These are phyloP conservation scores for Schizopora paradoxa DNA, from an alignment of 1,284 basidiomycete genomes.

Conservation along the genomic window DNA sequence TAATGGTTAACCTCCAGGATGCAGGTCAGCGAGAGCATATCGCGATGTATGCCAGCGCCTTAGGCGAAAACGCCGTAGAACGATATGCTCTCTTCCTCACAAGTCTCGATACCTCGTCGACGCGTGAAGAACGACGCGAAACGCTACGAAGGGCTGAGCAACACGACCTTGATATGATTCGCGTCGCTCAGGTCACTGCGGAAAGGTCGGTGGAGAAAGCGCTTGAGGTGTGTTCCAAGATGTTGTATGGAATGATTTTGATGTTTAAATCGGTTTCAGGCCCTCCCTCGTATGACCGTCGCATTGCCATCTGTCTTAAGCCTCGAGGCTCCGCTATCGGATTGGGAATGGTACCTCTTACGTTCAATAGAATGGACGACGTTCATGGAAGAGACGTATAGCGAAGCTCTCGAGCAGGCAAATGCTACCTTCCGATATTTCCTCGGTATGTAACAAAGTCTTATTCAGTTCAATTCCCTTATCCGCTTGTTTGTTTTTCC, in stretches of 20 bases:
- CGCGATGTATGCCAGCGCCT: conserved; percentile 87
- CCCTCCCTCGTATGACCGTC: conserved; percentile 47
- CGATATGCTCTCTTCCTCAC: conserved; percentile 91
- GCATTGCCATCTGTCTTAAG: conserved; percentile 58
- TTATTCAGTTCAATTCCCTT: background rate
- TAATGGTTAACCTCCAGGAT: conserved; percentile 32
- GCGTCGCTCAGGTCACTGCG: conserved; percentile 80
- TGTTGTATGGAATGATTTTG: conserved; percentile 3
- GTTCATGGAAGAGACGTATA: conserved; percentile 67
- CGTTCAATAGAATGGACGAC: conserved; percentile 94
- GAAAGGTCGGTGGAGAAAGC: conserved; percentile 73
- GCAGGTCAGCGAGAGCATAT: conserved; percentile 85
- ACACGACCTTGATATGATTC: conserved; percentile 77
- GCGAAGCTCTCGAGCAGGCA: conserved; percentile 77
- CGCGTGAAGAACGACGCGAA: conserved; percentile 61
- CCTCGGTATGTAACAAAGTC: conserved; percentile 51
- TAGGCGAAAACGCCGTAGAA: conserved; percentile 89
- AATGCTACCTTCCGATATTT: conserved; percentile 86
- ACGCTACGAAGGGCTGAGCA: conserved; percentile 77
- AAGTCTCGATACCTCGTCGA: conserved; percentile 69
- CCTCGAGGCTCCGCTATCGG: conserved; percentile 44
- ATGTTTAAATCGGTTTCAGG: background rate
- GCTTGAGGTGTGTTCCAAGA: conserved; percentile 50
- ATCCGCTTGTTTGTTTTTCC: background rate
- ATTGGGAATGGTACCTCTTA: conserved; percentile 66